Conservation (phyloP, 2,329 filamentous ascomycete species). For the Colletotrichum neosansevieriae region DNA sequence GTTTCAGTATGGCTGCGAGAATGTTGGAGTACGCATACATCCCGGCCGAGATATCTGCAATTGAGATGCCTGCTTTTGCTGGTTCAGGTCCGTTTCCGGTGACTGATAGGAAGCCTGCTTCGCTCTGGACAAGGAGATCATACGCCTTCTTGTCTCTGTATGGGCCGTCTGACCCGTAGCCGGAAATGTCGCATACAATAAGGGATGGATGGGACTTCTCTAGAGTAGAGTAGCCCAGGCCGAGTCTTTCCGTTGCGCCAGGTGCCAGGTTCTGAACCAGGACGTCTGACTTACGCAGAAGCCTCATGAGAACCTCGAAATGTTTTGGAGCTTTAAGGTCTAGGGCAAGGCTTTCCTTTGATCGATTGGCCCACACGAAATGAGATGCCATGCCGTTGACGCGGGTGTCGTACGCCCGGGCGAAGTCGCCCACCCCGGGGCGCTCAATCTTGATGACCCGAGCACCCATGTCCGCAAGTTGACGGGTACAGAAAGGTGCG, state of each 20-base stretch:
- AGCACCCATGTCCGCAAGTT: constrained; percentile 65
- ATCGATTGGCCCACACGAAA: constrained; percentile 68
- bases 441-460: constrained; percentile 68
- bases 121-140: constrained; percentile 66
- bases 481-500: constrained; percentile 66
- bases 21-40: constrained; percentile 66
- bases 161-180: constrained; percentile 63
- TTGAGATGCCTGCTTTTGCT: constrained; percentile 65
- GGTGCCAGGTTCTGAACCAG: constrained; percentile 67
- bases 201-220: constrained; percentile 56
- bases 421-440: constrained; percentile 64
- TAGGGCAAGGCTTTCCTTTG: constrained; percentile 65
- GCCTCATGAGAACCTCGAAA: constrained; percentile 55
- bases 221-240: constrained; percentile 59
- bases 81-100: constrained; percentile 59
- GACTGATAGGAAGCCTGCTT: constrained; percentile 64
- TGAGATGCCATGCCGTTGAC: constrained; percentile 64
- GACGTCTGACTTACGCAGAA: constrained; percentile 61
- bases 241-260: constrained; percentile 60
- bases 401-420: constrained; percentile 62
- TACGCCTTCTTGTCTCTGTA: constrained; percentile 68
- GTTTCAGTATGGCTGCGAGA: constrained; percentile 61
- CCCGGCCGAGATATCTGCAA: constrained; percentile 65
- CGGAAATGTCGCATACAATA: constrained; percentile 67
- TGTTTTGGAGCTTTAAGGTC: constrained; percentile 60